These are phyloP conservation scores for Salinomyces thailandicus DNA, from an alignment of 2,329 filamentous ascomycete genomes.

Conservation along the genomic window DNA sequence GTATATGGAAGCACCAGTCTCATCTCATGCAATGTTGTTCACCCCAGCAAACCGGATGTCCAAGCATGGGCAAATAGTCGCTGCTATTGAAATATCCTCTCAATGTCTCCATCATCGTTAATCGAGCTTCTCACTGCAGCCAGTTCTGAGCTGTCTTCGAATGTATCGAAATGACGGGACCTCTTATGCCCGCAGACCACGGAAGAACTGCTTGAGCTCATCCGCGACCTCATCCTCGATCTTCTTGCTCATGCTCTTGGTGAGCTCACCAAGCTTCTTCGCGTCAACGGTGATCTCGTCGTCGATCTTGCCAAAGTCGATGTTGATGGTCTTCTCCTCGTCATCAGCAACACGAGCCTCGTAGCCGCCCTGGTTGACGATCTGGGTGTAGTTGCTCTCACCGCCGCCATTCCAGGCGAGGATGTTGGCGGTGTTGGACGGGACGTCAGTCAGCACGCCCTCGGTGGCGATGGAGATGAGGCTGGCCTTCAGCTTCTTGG, in stretches of 20 bases:
- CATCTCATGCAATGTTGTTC: background rate
- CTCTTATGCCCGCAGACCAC: constrained; percentile 3
- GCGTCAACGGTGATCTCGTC: constrained; percentile 31
- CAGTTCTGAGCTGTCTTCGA: too few species aligned
- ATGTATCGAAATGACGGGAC: too few species aligned
- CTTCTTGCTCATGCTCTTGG: constrained; percentile 36
- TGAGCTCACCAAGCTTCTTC: constrained; percentile 29
- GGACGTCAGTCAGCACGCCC: constrained; percentile 69
- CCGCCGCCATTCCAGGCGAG: constrained; percentile 99
- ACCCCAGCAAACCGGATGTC: background rate
- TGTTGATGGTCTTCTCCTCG: constrained; percentile 13
- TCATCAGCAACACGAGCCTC: constrained; percentile 20
- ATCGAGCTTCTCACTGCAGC: too few species aligned
- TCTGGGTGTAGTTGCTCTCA: constrained; percentile 67
- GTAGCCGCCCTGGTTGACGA: constrained; percentile 29
- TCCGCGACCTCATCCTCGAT: constrained; percentile 29
- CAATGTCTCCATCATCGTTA: background rate
- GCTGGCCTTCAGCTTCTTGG: constrained; percentile 85
- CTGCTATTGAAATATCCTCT: background rate
- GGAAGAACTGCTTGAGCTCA: constrained; percentile 11
- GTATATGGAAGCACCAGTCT: background rate
- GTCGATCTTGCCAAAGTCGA: constrained; percentile 33
- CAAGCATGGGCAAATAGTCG: background rate
- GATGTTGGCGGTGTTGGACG: constrained; percentile 78
- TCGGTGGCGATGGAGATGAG: constrained; percentile 74